Evolutionary conservation across 2,329 filamentous ascomycete species (phyloP), one percentile per base, ranked within the genome.

Genomic region (Penicillium sp.): DNA sequence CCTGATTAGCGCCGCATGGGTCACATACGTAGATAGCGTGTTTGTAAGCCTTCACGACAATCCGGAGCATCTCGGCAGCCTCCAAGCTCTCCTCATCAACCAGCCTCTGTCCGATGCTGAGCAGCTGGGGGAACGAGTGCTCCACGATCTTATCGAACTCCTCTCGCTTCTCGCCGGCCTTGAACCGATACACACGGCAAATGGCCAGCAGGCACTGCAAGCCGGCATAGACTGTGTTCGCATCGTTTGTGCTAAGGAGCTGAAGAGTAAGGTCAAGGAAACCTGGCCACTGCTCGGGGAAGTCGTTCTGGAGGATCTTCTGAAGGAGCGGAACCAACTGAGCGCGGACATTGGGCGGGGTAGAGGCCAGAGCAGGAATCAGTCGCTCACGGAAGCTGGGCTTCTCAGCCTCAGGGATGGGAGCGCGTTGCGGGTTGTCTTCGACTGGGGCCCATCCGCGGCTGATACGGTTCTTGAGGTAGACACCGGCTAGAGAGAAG

Each of bases 101-200:
- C 70, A 98, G 82, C 76, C 91, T 90, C 74, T 92, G 93, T 70
- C 93, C 96, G 72, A 99, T 95, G 64, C 85, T 84, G 68, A 98
- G 82, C 65, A 98, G 83, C 66, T 93, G 88, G 22, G 95, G 93
- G 79, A 99, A 99, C 61, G 92, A 92, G 62, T 89, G 87, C 76
- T 93, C 91, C 64, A 98, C 91, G 70, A 99, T 97, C 79, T 92
- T 93, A 78, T 97, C 93, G 72, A 99, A 96, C 74, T 98, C 93
- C 53, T 85, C 85, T 73, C 93, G 84, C 60, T 70, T 89, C 74
- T 91, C 91, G 51, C 92, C 91, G 52, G 87, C 86, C 82, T 97
- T 97, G 83, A 97, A 98, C 64, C 95, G 84, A 80, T 97, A 99
- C 59, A 96, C 93, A 62, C 93, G 90, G 84, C 94, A 98, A 72